A percentile compares a stretch with the other conserved stretches of the same genome.
These are phyloP conservation scores for Nigrospora sphaerica DNA, from an alignment of 2,329 filamentous ascomycete species.

Conservation along the genomic window DNA sequence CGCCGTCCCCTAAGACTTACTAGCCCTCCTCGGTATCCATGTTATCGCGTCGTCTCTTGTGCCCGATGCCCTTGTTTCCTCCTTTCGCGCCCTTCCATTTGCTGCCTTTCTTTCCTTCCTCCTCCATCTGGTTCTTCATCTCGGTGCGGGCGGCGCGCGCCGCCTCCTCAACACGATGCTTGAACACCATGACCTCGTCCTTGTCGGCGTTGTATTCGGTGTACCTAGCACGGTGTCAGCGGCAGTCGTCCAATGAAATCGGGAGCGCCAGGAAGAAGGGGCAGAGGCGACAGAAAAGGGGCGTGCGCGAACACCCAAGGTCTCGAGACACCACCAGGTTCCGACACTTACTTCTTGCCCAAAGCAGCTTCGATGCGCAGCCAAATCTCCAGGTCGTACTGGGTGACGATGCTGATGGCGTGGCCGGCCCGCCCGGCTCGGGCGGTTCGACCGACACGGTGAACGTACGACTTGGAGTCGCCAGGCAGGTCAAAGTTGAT, in stretches of 20 bases:
- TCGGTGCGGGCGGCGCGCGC: conserved; percentile 72
- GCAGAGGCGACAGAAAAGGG: not conserved
- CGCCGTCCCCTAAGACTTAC: not conserved
- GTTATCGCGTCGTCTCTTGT: conserved; percentile 39
- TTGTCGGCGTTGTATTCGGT: conserved; percentile 62
- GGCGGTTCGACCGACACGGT: conserved; percentile 82
- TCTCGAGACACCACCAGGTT: no score
- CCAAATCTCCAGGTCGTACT: conserved; percentile 69
- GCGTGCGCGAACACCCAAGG: not conserved
- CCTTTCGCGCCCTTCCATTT: conserved; percentile 33
- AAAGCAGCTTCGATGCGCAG: conserved; percentile 76
- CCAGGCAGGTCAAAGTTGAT: conserved; percentile 79
- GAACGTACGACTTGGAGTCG: conserved; percentile 86
- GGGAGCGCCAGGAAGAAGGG: not conserved
- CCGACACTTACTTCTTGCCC: conserved; percentile 58
- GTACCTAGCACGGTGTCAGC: not conserved
- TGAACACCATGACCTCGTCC: conserved; percentile 81
- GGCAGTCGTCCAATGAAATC: no score
- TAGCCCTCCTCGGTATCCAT: conserved; percentile 75
- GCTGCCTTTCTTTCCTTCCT: conserved; percentile 49
- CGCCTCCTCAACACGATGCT: conserved; percentile 71
- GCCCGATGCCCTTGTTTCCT: conserved; percentile 32
- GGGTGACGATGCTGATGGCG: conserved; percentile 74
- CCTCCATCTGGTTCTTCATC: conserved; percentile 75
- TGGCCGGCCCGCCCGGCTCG: conserved; percentile 79